Percentiles rank a stretch among this genome's conserved stretches.
These are phyloP conservation scores for Phytophthora citricola DNA, from an alignment of 352 stramenopile species.

Conservation along the genomic window DNA sequence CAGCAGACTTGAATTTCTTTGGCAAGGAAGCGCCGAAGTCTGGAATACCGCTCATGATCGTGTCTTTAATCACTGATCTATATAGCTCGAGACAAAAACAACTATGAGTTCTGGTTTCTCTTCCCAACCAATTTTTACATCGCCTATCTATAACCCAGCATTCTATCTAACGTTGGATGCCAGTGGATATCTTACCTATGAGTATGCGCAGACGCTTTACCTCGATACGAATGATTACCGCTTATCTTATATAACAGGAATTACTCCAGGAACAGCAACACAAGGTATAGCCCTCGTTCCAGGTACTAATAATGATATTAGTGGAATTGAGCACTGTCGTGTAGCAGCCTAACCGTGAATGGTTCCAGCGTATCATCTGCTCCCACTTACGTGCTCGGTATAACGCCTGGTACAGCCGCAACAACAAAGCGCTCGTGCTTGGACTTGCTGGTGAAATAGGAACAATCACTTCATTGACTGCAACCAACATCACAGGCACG, in stretches of 20 bases:
- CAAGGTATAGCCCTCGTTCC: too few relatives aligned
- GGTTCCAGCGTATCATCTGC: too few relatives aligned
- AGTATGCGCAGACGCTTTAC: constrained; percentile 4
- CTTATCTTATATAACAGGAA: neutral
- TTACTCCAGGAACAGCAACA: too few relatives aligned
- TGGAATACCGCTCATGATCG: constrained; percentile 15
- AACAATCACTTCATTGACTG: too few relatives aligned
- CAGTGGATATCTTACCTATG: constrained; percentile 2
- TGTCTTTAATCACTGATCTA: constrained; percentile 8
- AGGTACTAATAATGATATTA: too few relatives aligned
- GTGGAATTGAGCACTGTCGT: too few relatives aligned
- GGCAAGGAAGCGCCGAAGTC: constrained; percentile 5
- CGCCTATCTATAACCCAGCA: constrained; percentile 7
- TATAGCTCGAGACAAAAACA: constrained; percentile 15
- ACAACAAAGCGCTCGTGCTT: too few relatives aligned
- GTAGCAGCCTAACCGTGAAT: too few relatives aligned
- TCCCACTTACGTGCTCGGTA: too few relatives aligned
- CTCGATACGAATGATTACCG: constrained; percentile 12
- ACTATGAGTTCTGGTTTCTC: constrained; percentile 1
- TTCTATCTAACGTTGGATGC: constrained; percentile 12
- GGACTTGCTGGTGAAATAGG: too few relatives aligned
- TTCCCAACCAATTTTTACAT: constrained; percentile 10
- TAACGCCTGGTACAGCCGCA: too few relatives aligned
- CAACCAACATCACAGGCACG: too few relatives aligned
- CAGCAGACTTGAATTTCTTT: constrained; percentile 2